Evolutionary conservation across 306 rosid species (phyloP), one percentile per base, ranked within the genome.

Genomic region (Sesbania bispinosa): DNA sequence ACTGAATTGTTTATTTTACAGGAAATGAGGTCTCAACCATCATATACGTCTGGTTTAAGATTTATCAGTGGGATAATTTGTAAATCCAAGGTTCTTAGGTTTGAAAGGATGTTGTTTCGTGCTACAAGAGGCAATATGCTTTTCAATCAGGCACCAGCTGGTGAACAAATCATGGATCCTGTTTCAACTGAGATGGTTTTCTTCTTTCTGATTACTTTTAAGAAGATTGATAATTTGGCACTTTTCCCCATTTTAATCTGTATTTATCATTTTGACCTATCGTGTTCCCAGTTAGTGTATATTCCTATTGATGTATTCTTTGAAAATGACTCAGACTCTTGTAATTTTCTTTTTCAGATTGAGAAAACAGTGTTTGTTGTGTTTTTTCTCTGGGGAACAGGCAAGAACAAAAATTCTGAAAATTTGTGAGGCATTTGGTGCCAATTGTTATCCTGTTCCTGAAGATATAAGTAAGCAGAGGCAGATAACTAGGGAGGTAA

Each of bases 61-160:
- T 95, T 89, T 83, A 82, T 95, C 71, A 82, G 97, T 81, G 99
- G 99, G 78, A 88, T 95, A 72, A 92, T 95, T 57, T 95, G 93
- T 80, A 83, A 85, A 77, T 86, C 96, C 67, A 92, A 91, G 78
- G 83, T 75, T 82, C 92, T 86, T 42, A 86, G 89, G 75, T 95
- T 95, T 74, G 97, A 95, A 85, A 92, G 99, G 86, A 92, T 95
- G 90, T 52, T 95, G 80, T 92, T 95, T 73, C 99, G 99, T 74
- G 93, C 99, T 61, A 95, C 99, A 21, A 89, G 99, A 83, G 99
- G 99, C 74, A 95, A 95, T 81, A 88, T 95, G 96, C 88, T 95
- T 82, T 95, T 95, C 84, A 95, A 95, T 79, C 99, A 89, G 73
- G 96, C 96, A 39, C 77, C 89, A 30, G 90, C 89, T 46, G 97